Percentiles rank a stretch among this genome's conserved stretches.
Evolutionary conservation across 2,329 filamentous ascomycete species (phyloP).

Genomic region (Penicillium sp.): DNA sequence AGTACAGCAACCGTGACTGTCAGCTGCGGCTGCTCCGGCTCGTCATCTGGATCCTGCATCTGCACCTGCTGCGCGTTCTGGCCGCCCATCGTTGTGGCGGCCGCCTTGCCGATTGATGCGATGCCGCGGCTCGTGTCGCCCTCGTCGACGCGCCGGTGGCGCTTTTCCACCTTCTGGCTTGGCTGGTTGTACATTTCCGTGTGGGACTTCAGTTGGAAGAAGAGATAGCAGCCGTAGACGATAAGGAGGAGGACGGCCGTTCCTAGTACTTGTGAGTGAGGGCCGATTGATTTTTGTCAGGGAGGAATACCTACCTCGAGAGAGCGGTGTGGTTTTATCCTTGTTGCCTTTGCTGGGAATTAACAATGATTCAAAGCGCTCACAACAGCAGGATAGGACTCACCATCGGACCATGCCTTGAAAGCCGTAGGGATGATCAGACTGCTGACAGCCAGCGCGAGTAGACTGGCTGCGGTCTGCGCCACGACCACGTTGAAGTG

Average conservation of each 20-base stretch:
- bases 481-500: conserved; percentile 90
- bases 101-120: conserved; percentile 54
- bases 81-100: conserved; percentile 48
- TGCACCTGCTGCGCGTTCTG: conserved; percentile 49
- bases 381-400: conserved; percentile 5
- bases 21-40: conserved; percentile 71
- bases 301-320: conserved; percentile 23
- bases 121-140: conserved; percentile 52
- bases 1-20: conserved; percentile 68
- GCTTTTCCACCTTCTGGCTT: conserved; percentile 71
- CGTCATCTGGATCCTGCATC: conserved; percentile 61
- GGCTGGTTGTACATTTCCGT: conserved; percentile 73
- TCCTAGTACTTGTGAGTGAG: conserved; percentile 10
- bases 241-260: conserved; percentile 76
- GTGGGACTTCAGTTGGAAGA: conserved; percentile 90
- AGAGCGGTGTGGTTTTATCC: conserved; percentile 28
- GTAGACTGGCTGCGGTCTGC: conserved; percentile 78
- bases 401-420: conserved; percentile 53
- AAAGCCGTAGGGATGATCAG: conserved; percentile 91
- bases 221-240: conserved; percentile 78
- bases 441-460: conserved; percentile 73
- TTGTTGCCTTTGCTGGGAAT: conserved; percentile 1
- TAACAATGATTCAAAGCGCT: neutral
- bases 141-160: conserved; percentile 46
- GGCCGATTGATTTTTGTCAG: neutral